phyloP scores from a whole-genome alignment of 129 eudicot genomes.

The Lonicera japonica region DNA sequence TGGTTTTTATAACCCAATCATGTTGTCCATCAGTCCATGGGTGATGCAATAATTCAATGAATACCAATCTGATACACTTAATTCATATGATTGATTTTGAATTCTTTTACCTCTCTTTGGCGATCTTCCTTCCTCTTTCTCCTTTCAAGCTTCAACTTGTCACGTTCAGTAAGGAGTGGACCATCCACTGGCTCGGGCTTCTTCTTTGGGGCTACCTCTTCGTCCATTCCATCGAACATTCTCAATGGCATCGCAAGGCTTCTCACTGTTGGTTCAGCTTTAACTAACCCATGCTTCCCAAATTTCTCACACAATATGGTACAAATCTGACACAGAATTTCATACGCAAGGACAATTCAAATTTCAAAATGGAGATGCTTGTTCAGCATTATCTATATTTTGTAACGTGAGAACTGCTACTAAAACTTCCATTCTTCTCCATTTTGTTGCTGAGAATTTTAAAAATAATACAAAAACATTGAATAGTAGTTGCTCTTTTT shows the following conservation, averaged over 20 bases:
- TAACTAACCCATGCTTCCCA: slow-evolving; percentile 85
- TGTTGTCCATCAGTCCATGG: no score
- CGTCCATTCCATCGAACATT: slow-evolving; percentile 97
- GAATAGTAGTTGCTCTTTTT: no score
- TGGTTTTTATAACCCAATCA: no score
- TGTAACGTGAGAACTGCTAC: neutral
- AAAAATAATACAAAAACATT: no score
- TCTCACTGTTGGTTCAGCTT: slow-evolving; percentile 83
- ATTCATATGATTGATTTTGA: neutral
- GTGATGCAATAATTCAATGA: no score
- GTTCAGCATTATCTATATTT: no score
- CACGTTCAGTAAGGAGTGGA: slow-evolving; percentile 91
- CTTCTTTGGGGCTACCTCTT: slow-evolving; percentile 68
- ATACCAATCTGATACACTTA: no score
- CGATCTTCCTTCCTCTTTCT: slow-evolving; percentile 96
- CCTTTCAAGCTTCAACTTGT: slow-evolving; percentile 89
- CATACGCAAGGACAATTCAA: neutral
- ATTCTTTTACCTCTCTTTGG: slow-evolving; percentile 69
- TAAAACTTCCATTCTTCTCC: neutral
- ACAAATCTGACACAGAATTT: slow-evolving; percentile 52
- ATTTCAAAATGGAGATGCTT: neutral
- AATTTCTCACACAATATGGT: slow-evolving; percentile 74
- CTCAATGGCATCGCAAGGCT: slow-evolving; percentile 86
- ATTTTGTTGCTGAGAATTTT: no score
- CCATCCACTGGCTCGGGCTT: slow-evolving; percentile 90